Evolutionary conservation across 1,139 yeast genomes (phyloP), one percentile per base, ranked within the genome.

Genomic region (Protomyces pachydermus): DNA sequence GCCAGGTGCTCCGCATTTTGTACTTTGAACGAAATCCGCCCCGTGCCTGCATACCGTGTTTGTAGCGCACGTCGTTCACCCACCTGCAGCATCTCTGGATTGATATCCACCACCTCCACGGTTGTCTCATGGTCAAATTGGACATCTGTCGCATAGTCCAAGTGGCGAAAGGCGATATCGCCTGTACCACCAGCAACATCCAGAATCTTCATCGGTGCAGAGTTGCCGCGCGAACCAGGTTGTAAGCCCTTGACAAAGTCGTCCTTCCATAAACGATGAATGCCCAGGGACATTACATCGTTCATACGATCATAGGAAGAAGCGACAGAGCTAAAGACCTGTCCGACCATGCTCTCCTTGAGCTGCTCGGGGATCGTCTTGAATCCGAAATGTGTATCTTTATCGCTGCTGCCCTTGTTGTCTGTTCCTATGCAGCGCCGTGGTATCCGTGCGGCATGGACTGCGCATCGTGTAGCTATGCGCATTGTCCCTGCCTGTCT

Each of bases 111-210:
- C 64, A 93, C 84, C 20, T 93, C 90, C 93, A 93, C 95, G 35
- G 85, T 83, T 45, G 91, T 84, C 68, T 80, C 79, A 57, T 78
- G 80, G 76, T 93, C 99, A 62, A 88, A 86, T 74, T 84, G 90
- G 69, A 85, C 84, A 58, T 80, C 77, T 69, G 88, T 86, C 10
- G 98, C 98, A 74, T 93, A 96, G 71, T 91, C 97, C 68, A 93
- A 79, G 68, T 95, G 81, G 5, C 98, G 95, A 77, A 91, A 91
- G 0, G 98, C 98, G 76, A 93, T 91, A 74, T 93, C 99, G 56
- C 98, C 99, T 16, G 98, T 91, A 38, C 99, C 99, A 66, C 98
- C 99, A 46, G 98, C 99, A 64, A 95, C 98, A 76, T 93, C 99
- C 68, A 93, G 80, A 72, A 93, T 91, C 68, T 86, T 84, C 72